phyloP scores from a whole-genome alignment of 768 basidiomycete genomes.

The Tricholoma flavovirens region DNA sequence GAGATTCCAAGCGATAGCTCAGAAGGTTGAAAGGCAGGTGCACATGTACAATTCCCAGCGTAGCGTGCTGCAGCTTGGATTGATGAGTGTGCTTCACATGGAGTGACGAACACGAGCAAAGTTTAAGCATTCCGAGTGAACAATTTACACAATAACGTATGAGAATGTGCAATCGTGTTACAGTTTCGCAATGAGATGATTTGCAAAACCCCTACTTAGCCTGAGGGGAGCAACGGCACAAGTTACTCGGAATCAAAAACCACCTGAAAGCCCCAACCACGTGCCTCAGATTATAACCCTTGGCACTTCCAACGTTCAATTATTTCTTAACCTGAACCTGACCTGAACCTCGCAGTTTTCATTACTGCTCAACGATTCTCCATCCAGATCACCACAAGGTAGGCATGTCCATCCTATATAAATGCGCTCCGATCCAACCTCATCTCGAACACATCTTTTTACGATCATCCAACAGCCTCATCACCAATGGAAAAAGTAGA shows the following conservation, averaged over 20 bases:
- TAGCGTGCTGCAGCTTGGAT: too few relatives aligned
- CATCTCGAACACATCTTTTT: constrained; percentile 4
- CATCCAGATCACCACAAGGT: neutral
- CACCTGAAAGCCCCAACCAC: constrained; percentile 9
- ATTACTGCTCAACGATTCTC: neutral
- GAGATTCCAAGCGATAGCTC: neutral
- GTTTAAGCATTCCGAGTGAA: too few relatives aligned
- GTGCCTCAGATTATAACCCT: constrained; percentile 12
- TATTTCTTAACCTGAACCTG: constrained; percentile 11
- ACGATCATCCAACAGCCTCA: constrained; percentile 4
- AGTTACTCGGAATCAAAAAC: too few relatives aligned
- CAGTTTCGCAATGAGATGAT: too few relatives aligned
- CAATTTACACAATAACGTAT: neutral
- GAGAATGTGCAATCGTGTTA: neutral
- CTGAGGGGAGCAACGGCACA: too few relatives aligned
- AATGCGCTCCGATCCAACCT: neutral
- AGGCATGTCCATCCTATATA: neutral
- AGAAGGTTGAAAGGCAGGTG: too few relatives aligned
- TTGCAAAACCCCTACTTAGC: too few relatives aligned
- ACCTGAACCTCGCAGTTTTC: constrained; percentile 9
- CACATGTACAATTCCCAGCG: too few relatives aligned
- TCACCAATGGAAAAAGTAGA: constrained; percentile 44
- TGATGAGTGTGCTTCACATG: neutral
- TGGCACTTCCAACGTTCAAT: neutral
- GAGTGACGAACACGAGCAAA: neutral